Base-by-base conservation (phyloP, 352 stramenopile species). In the Globisporangium heterothallicum region DNA sequence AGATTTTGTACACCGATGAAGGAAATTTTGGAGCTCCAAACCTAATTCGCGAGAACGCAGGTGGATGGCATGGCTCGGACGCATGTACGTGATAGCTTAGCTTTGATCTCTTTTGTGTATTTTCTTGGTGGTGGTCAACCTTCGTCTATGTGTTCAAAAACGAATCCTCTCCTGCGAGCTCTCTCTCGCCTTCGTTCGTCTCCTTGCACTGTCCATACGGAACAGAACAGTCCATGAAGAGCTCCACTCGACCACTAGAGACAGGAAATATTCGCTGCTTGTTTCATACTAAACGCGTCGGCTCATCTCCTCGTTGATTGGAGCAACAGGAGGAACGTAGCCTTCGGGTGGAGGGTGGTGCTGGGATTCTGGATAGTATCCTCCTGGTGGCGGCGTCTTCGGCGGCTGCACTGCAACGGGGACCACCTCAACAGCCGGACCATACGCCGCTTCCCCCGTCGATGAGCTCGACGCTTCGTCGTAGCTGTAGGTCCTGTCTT, bases 401-500 rank as follows among this genome's bases (percentile, higher is more conserved):
- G 42, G 46, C 27, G 48, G 48, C 35, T 55, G 48, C 34, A 55
- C 24, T 4, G 26, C 44, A 24, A 55, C 40, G 5, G 48, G 25
- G 0, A 55, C 48, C 24, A 55, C 48, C 24, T 25, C 48, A 13
- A 55, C 19, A 1, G 48, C 34, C 32, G 36, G 48, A 6, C 36
- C 48, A 18, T 47, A 46, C 48, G 6, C 26, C 9, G 10, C 40
- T 18, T 12, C 41, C 25, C 14, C 14, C 8, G 21, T 41, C 4
- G 14, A 8, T 6, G 24, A 27, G 14, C 13, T 21, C 22, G 35
- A 22, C 4, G 25, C 25, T 13, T 44, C 38, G 7, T 55, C 48
- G 26, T 40, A 55, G 36, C 48, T 55, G 48, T 55, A 55, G 48
- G 35, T 55, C n/a, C 34, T 27, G 24, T 27, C 22, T 18, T 19